phyloP scores from a whole-genome alignment of 768 basidiomycete genomes.

The Lentinula edodes region DNA sequence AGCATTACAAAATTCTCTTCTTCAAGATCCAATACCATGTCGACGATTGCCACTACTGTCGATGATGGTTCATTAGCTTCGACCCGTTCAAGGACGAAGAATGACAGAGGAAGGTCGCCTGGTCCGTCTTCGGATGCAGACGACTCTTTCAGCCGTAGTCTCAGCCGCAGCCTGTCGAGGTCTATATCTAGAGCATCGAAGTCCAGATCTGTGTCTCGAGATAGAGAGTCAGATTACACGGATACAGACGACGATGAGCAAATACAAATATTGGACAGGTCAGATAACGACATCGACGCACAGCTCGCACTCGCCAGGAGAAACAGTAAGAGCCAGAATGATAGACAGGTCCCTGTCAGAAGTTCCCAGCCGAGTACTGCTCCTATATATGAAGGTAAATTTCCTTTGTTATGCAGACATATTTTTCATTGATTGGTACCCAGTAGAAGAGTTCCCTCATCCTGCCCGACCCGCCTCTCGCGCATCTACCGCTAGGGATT shows the following conservation, averaged over 20 bases:
- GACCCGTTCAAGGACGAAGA: slow-evolving; percentile 40
- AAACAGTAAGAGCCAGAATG: slow-evolving; percentile 77
- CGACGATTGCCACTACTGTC: slow-evolving; percentile 57
- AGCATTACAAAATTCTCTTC: slow-evolving; percentile 69
- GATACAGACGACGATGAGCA: slow-evolving; percentile 43
- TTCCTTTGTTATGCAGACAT: slow-evolving; percentile 9
- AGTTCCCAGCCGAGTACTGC: slow-evolving; percentile 49
- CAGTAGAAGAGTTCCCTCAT: slow-evolving; percentile 54
- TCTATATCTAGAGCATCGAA: slow-evolving; percentile 26
- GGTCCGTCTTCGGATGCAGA: slow-evolving; percentile 41
- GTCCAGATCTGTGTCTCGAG: slow-evolving; percentile 41
- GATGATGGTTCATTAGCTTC: slow-evolving; percentile 54
- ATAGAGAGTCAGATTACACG: slow-evolving; percentile 32
- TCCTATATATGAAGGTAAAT: slow-evolving; percentile 75
- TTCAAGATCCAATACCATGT: slow-evolving; percentile 56
- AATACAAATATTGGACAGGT: slow-evolving; percentile 46
- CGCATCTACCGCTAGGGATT: slow-evolving; percentile 35
- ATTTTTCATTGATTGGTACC: slow-evolving; percentile 5
- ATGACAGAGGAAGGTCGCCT: slow-evolving; percentile 33
- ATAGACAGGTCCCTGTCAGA: slow-evolving; percentile 32
- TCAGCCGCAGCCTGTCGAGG: slow-evolving; percentile 27
- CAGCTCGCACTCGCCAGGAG: slow-evolving; percentile 77
- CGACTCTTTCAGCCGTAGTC: slow-evolving; percentile 37
- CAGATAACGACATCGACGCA: slow-evolving; percentile 71
- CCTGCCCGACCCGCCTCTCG: slow-evolving; percentile 52